Percentiles rank a stretch among this genome's conserved stretches.
These are phyloP conservation scores for Aureobasidium sp. DNA, from an alignment of 2,329 filamentous ascomycete genomes.

Conservation along the genomic window DNA sequence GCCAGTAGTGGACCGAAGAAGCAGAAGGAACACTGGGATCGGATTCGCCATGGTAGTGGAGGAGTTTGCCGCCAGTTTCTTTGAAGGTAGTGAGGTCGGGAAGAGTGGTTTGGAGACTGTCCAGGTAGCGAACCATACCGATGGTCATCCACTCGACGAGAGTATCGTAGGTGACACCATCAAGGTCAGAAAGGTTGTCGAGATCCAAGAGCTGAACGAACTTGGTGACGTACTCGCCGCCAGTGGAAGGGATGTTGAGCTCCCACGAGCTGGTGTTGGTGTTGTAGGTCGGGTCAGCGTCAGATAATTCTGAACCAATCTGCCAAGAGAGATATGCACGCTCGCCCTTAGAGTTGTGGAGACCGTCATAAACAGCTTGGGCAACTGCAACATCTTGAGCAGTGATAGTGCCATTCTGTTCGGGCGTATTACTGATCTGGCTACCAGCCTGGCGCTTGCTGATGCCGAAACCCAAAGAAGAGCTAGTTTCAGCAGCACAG, in stretches of 20 bases:
- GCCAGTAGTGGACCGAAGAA: constrained; percentile 48
- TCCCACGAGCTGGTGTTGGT: constrained; percentile 26
- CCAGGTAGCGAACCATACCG: constrained; percentile 41
- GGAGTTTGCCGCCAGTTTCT: constrained; percentile 44
- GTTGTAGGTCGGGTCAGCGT: constrained; percentile 31
- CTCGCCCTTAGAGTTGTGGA: constrained; percentile 33
- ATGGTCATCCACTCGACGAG: constrained; percentile 47
- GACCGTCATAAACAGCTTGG: constrained; percentile 31
- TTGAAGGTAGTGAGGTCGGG: constrained; percentile 47
- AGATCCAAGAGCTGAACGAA: constrained; percentile 35
- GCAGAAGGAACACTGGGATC: constrained; percentile 46
- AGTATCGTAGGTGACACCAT: constrained; percentile 48
- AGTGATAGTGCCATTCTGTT: constrained; percentile 28
- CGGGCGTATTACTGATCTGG: constrained; percentile 18
- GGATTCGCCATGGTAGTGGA: constrained; percentile 52
- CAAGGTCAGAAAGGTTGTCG: constrained; percentile 36
- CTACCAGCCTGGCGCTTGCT: not conserved
- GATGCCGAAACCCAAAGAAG: constrained; percentile 2
- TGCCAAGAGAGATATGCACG: constrained; percentile 36
- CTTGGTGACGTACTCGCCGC: constrained; percentile 36
- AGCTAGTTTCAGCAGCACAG: constrained; percentile 29
- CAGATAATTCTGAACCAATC: constrained; percentile 25
- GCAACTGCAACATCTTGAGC: constrained; percentile 28
- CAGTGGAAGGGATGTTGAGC: constrained; percentile 27
- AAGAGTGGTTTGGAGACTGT: constrained; percentile 46